phyloP scores from a whole-genome alignment of 148 eudicot genomes.

The Euryodendron excelsum region DNA sequence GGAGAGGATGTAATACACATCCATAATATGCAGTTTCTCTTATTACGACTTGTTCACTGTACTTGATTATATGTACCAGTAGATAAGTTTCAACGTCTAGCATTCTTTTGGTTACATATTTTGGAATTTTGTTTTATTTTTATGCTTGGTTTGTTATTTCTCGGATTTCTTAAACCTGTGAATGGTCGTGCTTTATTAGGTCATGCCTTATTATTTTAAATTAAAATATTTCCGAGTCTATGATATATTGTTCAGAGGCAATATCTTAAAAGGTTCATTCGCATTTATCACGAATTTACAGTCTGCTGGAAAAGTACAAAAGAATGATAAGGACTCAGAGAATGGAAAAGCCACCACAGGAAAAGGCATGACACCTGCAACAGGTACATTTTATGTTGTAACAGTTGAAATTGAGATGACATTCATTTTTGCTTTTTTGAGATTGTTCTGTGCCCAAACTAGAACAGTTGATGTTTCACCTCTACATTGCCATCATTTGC shows the following conservation, averaged over 20 bases:
- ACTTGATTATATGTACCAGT: background rate
- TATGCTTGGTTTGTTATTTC: background rate
- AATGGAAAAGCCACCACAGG: constrained; percentile 29
- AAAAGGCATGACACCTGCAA: constrained; percentile 27
- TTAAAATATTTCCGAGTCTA: background rate
- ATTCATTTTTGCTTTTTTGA: no score
- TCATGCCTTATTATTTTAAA: background rate
- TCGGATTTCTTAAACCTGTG: background rate
- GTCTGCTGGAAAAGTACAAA: constrained; percentile 72
- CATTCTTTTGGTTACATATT: background rate
- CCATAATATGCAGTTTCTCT: background rate
- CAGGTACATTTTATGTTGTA: constrained; percentile 6
- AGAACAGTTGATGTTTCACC: background rate
- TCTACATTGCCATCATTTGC: background rate
- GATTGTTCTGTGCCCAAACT: constrained; percentile 2
- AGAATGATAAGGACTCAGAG: constrained; percentile 34
- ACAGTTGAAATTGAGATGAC: background rate
- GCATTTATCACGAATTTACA: constrained; percentile 28
- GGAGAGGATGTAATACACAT: background rate
- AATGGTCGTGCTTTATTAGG: background rate
- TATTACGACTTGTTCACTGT: background rate
- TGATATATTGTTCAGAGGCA: background rate
- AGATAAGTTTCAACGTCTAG: background rate
- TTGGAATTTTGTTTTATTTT: background rate
- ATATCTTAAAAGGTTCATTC: background rate